Conservation (phyloP, 352 stramenopile genomes). For the Phytopythium delawarense region DNA sequence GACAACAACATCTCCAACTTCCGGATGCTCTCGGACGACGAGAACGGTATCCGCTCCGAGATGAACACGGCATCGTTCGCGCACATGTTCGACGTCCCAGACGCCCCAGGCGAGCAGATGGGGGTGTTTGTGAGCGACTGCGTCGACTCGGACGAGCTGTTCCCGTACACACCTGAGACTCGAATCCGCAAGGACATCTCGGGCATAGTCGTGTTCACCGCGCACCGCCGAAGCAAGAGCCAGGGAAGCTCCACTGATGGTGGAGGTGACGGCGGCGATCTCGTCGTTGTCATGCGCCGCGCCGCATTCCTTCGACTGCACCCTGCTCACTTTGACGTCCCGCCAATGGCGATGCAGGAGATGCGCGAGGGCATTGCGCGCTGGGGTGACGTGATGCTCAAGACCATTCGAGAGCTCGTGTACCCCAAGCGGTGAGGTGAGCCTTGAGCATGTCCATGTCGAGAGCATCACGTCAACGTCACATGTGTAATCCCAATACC, state of each 20-base stretch:
- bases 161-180: slow-evolving; percentile 14
- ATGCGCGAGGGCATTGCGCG: slow-evolving; percentile 20
- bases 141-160: slow-evolving; percentile 12
- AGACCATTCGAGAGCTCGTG: slow-evolving; percentile 23
- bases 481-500: too few relatives aligned
- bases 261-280: slow-evolving; percentile 15
- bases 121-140: slow-evolving; percentile 25
- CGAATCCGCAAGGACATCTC: slow-evolving; percentile 30
- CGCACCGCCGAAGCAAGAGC: neutral
- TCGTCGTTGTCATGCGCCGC: slow-evolving; percentile 25
- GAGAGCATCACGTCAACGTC: too few relatives aligned
- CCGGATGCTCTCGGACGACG: slow-evolving; percentile 16
- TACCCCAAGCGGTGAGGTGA: slow-evolving; percentile 10
- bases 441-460: too few relatives aligned
- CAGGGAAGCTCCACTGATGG: neutral
- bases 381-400: slow-evolving; percentile 35
- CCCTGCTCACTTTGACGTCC: slow-evolving; percentile 15
- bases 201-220: slow-evolving; percentile 21
- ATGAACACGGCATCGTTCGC: slow-evolving; percentile 20
- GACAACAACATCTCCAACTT: slow-evolving; percentile 21
- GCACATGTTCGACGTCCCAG: slow-evolving; percentile 15
- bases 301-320: slow-evolving; percentile 26
- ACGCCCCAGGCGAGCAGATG: slow-evolving; percentile 12
- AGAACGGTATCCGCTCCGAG: slow-evolving; percentile 16
- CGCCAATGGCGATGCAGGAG: slow-evolving; percentile 19